Conservation (phyloP, 2,329 filamentous ascomycete genomes). For the Hypoxylon sp. region DNA sequence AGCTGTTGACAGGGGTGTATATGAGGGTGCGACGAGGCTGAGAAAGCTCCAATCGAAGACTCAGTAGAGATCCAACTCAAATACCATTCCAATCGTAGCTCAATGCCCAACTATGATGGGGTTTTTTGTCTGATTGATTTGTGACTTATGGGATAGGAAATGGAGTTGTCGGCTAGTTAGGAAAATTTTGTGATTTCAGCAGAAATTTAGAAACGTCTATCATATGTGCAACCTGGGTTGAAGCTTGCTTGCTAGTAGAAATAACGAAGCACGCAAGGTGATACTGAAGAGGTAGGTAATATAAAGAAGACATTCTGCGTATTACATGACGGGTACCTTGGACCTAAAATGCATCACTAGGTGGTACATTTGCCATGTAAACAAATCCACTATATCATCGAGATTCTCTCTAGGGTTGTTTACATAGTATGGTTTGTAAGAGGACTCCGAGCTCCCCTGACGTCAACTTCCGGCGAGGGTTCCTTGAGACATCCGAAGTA, state of each 20-base stretch:
- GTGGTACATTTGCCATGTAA: no score
- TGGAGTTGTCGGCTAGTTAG: conserved; percentile 39
- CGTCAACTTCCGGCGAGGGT: conserved; percentile 20
- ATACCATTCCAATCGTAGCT: conserved; percentile 33
- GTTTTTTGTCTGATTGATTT: conserved; percentile 18
- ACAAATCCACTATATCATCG: no score
- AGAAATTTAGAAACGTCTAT: neutral
- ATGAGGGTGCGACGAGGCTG: conserved; percentile 84
- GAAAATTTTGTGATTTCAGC: conserved; percentile 15
- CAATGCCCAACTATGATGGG: conserved; percentile 21
- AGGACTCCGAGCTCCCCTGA: conserved; percentile 17
- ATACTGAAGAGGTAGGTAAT: no score
- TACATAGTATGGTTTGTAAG: conserved; percentile 8
- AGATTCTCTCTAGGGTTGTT: no score
- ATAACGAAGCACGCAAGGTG: neutral
- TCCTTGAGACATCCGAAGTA: no score
- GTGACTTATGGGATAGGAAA: conserved; percentile 36
- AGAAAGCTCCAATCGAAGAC: conserved; percentile 84
- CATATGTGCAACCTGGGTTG: neutral
- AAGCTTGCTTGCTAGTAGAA: neutral
- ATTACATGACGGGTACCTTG: no score
- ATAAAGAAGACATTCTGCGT: no score
- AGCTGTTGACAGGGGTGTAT: conserved; percentile 88
- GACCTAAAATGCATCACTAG: no score
- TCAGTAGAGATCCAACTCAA: conserved; percentile 48